Conservation (phyloP, 768 basidiomycete species). For the Tulasnella sp. region DNA sequence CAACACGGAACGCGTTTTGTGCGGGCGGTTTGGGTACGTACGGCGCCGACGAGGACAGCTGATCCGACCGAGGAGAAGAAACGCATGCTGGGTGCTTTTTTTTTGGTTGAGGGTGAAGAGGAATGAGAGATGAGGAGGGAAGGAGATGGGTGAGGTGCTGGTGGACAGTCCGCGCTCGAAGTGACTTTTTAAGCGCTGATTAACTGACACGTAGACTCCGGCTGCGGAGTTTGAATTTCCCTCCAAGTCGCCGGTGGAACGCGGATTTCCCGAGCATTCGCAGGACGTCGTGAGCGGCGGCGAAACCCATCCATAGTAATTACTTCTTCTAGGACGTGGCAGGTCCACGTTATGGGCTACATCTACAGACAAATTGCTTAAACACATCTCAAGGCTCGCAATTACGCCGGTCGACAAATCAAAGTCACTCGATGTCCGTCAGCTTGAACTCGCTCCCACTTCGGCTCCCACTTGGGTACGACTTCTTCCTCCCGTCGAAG, state of each 20-base stretch:
- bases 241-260: slow-evolving; percentile 1
- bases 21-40: neutral
- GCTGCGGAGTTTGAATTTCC: slow-evolving; percentile 8
- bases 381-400: neutral
- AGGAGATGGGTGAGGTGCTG: slow-evolving; percentile 11
- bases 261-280: neutral
- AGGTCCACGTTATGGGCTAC: neutral
- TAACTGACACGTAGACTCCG: slow-evolving; percentile 14
- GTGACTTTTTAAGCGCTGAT: slow-evolving; percentile 4
- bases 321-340: slow-evolving; percentile 11
- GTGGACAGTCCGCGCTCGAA: neutral
- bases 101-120: neutral
- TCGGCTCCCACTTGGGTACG: slow-evolving; percentile 62
- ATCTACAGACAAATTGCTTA: slow-evolving; percentile 1
- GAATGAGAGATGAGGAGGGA: slow-evolving; percentile 3
- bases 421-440: slow-evolving; percentile 27
- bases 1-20: neutral
- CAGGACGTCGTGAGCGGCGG: neutral
- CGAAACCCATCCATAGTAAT: neutral
- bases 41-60: slow-evolving; percentile 30
- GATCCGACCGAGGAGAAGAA: slow-evolving; percentile 27
- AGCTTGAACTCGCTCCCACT: slow-evolving; percentile 61
- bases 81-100: slow-evolving; percentile 20
- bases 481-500: slow-evolving; percentile 50
- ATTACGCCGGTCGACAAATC: neutral